phyloP scores from a whole-genome alignment of 768 basidiomycete species.

The Myochromella boudieri region DNA sequence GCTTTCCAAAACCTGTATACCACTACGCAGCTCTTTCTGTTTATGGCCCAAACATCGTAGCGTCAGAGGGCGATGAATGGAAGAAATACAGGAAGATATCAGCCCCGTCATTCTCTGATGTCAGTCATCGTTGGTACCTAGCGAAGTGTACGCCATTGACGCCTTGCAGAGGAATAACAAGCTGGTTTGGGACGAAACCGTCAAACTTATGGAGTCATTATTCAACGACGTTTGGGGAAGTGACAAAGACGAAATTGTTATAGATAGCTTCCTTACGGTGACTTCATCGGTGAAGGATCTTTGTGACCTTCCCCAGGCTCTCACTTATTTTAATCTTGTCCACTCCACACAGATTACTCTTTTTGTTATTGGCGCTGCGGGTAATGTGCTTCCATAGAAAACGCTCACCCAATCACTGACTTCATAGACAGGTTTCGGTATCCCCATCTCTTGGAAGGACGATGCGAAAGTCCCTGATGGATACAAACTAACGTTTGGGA shows the following conservation, averaged over 20 bases:
- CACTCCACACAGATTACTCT: conserved; percentile 61
- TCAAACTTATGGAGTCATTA: conserved; percentile 41
- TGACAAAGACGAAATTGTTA: conserved; percentile 33
- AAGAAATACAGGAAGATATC: conserved; percentile 62
- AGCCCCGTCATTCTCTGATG: conserved; percentile 65
- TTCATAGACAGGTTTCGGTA: conserved; percentile 45
- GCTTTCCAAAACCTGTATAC: conserved; percentile 57
- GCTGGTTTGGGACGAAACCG: conserved; percentile 48
- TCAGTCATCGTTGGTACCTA: conserved; percentile 19
- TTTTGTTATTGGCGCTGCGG: conserved; percentile 55
- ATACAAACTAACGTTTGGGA: conserved; percentile 48
- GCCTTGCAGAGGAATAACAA: conserved; percentile 42
- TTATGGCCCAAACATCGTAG: conserved; percentile 63
- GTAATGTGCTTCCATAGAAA: conserved; percentile 26
- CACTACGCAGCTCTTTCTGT: conserved; percentile 45
- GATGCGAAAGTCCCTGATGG: conserved; percentile 35
- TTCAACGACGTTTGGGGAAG: conserved; percentile 50
- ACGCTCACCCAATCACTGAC: too few species aligned
- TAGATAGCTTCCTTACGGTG: conserved; percentile 51
- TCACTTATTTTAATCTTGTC: conserved; percentile 5
- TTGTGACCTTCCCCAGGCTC: background rate
- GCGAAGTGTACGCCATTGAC: background rate
- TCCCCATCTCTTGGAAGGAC: conserved; percentile 47
- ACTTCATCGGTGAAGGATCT: conserved; percentile 46
- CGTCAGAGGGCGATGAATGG: conserved; percentile 64